Evolutionary conservation across 805 yeast genomes (phyloP), one percentile per base, ranked within the genome.

Genomic region (Suhomyces sp.): DNA sequence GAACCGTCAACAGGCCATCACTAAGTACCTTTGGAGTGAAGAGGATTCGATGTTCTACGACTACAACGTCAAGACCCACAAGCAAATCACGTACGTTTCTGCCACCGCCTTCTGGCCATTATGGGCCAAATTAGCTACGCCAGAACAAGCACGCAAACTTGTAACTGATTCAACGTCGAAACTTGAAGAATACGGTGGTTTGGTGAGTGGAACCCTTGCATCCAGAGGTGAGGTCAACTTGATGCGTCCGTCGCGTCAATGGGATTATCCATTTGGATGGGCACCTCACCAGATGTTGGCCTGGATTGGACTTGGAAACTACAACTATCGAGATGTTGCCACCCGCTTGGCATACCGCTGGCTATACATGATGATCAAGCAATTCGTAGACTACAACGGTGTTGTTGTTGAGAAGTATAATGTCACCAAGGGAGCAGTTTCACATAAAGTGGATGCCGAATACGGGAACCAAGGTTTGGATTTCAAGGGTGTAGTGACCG

Each of bases 221-320:
- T 84, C 92, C 2, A 74, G 96, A 58, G 96, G 97, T 39, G 81
- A 77, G 22, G 71, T 89, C 35, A 82, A 86, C 1, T 68, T 87
- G 15, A 76, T 81, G 43, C 76, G 90, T 61, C 97, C 96, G n/a
- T 82, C 86, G 10, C 78, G 98, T 67, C 99, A 93, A 71, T 93
- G 99, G 99, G 99, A 93, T 67, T 94, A 86, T 67, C 99, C 99
- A 2, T 89, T 75, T 63, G 98, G 98, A 1, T 93, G 99, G 99
- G 97, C 98, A 0, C 98, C 99, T 3, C 98, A 94, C 66, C 99
- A 93, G 69, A 89, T 93, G 15, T 67, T 93, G 50, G 93, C 96
- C 1, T 93, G 99, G 99, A 81, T 80, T 44, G 98, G 97, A 0
- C 75, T 93, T 31, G 60, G 67, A 25, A 80, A 84, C 49, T 94